Evolutionary conservation across 2,329 filamentous ascomycete species (phyloP), one percentile per base, ranked within the genome.

Genomic region (Coniochaeta sp.): DNA sequence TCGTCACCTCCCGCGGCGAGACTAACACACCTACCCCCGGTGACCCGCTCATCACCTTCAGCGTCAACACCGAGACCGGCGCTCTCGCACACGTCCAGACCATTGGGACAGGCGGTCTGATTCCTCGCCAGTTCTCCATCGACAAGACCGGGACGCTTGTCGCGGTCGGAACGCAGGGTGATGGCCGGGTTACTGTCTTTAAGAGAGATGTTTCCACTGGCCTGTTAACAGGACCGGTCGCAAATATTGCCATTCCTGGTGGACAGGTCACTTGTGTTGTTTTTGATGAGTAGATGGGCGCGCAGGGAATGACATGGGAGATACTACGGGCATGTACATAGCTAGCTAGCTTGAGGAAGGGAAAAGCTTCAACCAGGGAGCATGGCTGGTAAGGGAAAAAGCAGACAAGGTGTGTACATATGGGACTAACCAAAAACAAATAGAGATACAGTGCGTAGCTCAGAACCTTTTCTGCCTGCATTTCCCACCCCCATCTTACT

Each of bases 41-140:
- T 0, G 88, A 90, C 70, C 82, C 88, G 0, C 73, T 93, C 59
- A 79, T 87, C 62, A 85, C 78, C 61, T 90, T 85, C 74, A 68
- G 75, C 60, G 81, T 90, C 64, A 73, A 84, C 65, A 61, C 68
- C 1, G 64, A 69, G 16, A 81, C 79, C n/a, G 88, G 87, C 7
- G 75, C 72, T 1, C 76, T 91, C 28, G 72, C 68, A 0, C 79
- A 84, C 60, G 70, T 83, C 3, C 81, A 88, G 66, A 77, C 85
- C 31, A 80, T 80, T n/a, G 78, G 88, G 0, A 81, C 85, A 0
- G 87, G 87, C 57, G 90, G 90, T 2, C 71, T 74, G 8, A 81
- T 79, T 60, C 89, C 90, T 0, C 80, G 89, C 24, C 87, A 89
- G 44, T 89, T 90, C 70, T 81, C 80, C 58, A 73, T 90, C 60